Evolutionary conservation across 2,329 filamentous ascomycete genomes (phyloP).

Genomic region (Hymenotorrendiella dingleyae): DNA sequence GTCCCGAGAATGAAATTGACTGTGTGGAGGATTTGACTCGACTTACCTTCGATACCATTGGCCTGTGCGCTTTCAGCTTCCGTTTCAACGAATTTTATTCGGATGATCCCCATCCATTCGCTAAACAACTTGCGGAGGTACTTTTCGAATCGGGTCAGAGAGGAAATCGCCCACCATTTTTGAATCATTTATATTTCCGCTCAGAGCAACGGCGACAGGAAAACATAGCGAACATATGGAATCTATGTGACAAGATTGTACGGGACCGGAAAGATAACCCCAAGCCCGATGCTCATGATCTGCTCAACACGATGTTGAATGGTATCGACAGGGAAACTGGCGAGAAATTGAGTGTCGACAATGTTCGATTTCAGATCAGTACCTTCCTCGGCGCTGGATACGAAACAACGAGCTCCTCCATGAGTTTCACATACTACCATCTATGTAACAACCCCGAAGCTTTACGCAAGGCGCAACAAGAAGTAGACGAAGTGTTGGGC

Average conservation of each 20-base stretch:
- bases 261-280: constrained; percentile 49
- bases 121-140: constrained; percentile 59
- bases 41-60: constrained; percentile 3
- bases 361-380: constrained; percentile 62
- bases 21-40: too few species aligned
- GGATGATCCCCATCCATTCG: constrained; percentile 62
- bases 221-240: constrained; percentile 27
- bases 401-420: constrained; percentile 55
- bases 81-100: constrained; percentile 73
- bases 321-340: constrained; percentile 61
- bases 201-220: not conserved
- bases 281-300: constrained; percentile 51
- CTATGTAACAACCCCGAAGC: constrained; percentile 42
- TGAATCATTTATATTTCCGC: constrained; percentile 34
- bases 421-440: constrained; percentile 44
- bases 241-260: constrained; percentile 53
- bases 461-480: constrained; percentile 41
- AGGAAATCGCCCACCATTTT: constrained; percentile 39
- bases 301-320: constrained; percentile 62
- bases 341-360: constrained; percentile 51
- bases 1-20: too few species aligned
- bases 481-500: constrained; percentile 45
- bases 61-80: constrained; percentile 51
- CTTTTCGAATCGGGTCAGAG: constrained; percentile 49
- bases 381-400: constrained; percentile 65